Base-by-base conservation (phyloP, 768 basidiomycete genomes). In the Thelephora aurantiotincta region DNA sequence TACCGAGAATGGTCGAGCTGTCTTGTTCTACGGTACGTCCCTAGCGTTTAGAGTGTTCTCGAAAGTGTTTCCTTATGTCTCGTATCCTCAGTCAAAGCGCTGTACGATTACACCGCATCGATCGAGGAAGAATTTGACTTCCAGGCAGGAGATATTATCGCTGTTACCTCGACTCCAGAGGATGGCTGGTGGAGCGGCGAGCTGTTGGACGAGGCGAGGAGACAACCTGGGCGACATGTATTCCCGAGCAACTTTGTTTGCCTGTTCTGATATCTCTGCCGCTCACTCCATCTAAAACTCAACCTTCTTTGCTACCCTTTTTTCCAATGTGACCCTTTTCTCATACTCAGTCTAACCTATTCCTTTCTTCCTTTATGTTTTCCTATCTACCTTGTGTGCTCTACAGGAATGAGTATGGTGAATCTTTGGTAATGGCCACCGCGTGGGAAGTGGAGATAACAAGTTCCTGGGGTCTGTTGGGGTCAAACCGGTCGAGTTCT, bases 121-220 rank as follows among this genome's bases (percentile, higher is more conserved):
- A 87, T 84, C 52, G 81, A 86, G 1, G 90, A 93, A 58, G 94
- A 97, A 65, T 97, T 98, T 62, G 86, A 93, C 61, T 97, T 98
- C 78, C 88, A 92, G 59, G 70, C 80, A 18, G 89, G 86, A 2
- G 94, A 98, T 63, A 87, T 96, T 53, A 96, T 98, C 53, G 93
- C 92, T 6, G 93, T 98, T 9, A 93, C 88, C 0, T 74, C 80
- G 18, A 94, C 91, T 5, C 91, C 91, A 4, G 91, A 92, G 56
- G 93, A 96, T 57, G 94, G 94, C 1, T 97, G 94, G 94, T 98
- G 93, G 94, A 85, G 80, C 48, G 94, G 94, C 19, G 82, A 85
- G 55, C 63, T 90, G 50, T 65, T 89, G n/a, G 83, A 87, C 51
- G 84, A 88, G 54, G 68, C 70, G 26, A 65, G 88, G 54, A 69